These are phyloP conservation scores for Magnaporthiopsis rhizophila DNA, from an alignment of 2,329 filamentous ascomycete genomes.

Conservation along the genomic window DNA sequence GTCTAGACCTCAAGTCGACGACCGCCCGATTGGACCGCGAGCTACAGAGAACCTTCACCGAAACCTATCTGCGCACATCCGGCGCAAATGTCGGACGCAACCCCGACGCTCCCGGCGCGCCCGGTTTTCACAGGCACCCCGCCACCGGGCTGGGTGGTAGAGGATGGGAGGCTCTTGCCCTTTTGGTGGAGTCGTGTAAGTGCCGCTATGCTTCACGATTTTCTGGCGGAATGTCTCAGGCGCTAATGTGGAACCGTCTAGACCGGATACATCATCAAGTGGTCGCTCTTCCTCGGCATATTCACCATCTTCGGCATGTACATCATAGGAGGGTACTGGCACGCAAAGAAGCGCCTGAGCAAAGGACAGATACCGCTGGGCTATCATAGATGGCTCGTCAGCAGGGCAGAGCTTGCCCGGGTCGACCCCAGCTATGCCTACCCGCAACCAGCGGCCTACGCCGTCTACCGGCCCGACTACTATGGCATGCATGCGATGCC, in stretches of 20 bases:
- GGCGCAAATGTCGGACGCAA: conserved; percentile 3
- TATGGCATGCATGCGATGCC: conserved; percentile 46
- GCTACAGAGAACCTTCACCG: too few species aligned
- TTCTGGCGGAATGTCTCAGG: background rate
- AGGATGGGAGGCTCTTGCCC: conserved; percentile 20
- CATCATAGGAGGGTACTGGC: conserved; percentile 60
- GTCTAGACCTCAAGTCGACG: too few species aligned
- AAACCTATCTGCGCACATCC: too few species aligned
- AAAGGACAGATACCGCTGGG: conserved; percentile 57
- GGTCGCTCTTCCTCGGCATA: conserved; percentile 58
- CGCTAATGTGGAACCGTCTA: conserved; percentile 19
- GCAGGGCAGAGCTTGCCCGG: conserved; percentile 34
- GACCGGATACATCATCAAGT: conserved; percentile 61
- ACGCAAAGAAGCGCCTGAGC: conserved; percentile 58
- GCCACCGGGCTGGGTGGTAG: conserved; percentile 16
- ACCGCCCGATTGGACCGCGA: too few species aligned
- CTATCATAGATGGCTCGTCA: conserved; percentile 59
- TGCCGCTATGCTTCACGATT: background rate
- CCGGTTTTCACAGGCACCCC: conserved; percentile 2
- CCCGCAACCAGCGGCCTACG: conserved; percentile 31
- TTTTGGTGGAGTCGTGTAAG: conserved; percentile 33
- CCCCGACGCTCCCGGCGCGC: background rate
- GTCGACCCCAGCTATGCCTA: conserved; percentile 43
- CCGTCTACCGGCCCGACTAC: conserved; percentile 28
- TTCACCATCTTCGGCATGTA: conserved; percentile 51